A percentile compares a stretch with the other conserved stretches of the same genome.
Evolutionary conservation across 2,329 filamentous ascomycete species (phyloP).

Genomic region (Salinomyces thailandicus): DNA sequence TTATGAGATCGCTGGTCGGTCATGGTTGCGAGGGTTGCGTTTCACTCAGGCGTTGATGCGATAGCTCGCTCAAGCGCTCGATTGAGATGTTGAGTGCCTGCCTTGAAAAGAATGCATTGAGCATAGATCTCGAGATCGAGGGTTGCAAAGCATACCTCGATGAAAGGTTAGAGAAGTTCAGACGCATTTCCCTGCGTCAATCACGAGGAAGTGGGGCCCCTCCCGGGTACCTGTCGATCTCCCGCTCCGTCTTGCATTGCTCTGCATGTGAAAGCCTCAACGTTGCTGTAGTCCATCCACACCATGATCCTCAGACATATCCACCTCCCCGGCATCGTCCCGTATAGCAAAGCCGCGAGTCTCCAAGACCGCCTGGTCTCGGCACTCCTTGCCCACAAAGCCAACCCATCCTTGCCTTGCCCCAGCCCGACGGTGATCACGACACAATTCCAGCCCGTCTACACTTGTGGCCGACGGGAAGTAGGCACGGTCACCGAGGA

Average conservation of each 20-base stretch:
- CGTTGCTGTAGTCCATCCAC: background rate
- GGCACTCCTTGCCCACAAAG: slow-evolving; percentile 52
- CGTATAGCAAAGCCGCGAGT: slow-evolving; percentile 44
- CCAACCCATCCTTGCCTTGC: slow-evolving; percentile 30
- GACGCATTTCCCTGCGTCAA: background rate
- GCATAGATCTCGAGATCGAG: too few species aligned
- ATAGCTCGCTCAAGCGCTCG: too few species aligned
- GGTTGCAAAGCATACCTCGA: too few species aligned
- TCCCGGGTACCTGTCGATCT: slow-evolving; percentile 1
- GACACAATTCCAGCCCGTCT: slow-evolving; percentile 72
- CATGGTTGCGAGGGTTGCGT: too few species aligned
- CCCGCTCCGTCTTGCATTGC: background rate
- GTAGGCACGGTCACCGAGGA: slow-evolving; percentile 35
- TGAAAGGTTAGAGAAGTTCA: background rate
- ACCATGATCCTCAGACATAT: slow-evolving; percentile 50
- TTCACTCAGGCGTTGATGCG: too few species aligned
- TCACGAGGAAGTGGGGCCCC: background rate
- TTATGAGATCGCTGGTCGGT: too few species aligned
- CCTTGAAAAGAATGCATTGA: too few species aligned
- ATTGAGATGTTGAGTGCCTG: too few species aligned
- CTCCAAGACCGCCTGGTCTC: slow-evolving; percentile 49
- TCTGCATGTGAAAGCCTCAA: background rate
- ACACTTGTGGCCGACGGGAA: slow-evolving; percentile 83
- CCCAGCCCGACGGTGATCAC: slow-evolving; percentile 66
- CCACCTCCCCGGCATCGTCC: slow-evolving; percentile 43